phyloP scores from a whole-genome alignment of 176 grass and related monocot genomes.

The Carex cristatella region DNA sequence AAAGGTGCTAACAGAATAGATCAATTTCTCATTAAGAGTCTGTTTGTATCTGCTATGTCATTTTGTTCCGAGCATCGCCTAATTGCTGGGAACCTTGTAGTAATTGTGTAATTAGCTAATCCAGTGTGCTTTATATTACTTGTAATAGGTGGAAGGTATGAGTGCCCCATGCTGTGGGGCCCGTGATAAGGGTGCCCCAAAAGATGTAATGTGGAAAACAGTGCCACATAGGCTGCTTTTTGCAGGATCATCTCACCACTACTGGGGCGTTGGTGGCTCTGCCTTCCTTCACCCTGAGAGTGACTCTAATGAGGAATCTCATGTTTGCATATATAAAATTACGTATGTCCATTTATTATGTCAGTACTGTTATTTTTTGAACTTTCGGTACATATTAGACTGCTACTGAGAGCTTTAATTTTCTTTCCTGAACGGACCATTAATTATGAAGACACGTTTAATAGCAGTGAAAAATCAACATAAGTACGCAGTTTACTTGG shows the following conservation, averaged over 20 bases:
- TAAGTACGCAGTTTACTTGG: background rate
- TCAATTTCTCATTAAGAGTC: background rate
- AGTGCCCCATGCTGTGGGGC: constrained; percentile 58
- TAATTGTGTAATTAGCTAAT: constrained; percentile 19
- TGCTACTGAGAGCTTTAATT: background rate
- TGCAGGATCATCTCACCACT: constrained; percentile 48
- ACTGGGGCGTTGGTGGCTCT: constrained; percentile 80
- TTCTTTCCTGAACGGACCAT: background rate
- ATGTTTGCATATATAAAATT: constrained; percentile 92
- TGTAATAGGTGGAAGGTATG: constrained; percentile 73
- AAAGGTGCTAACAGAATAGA: background rate
- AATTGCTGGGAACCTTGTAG: background rate
- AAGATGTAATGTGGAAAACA: constrained; percentile 53
- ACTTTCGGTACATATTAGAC: background rate
- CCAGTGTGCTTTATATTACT: constrained; percentile 11
- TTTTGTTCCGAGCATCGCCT: background rate
- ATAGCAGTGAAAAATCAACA: background rate
- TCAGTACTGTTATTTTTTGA: too few relatives aligned
- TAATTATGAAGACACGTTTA: background rate
- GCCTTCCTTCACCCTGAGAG: constrained; percentile 79
- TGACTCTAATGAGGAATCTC: constrained; percentile 41
- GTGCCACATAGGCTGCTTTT: constrained; percentile 80
- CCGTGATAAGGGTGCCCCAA: constrained; percentile 60
- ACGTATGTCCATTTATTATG: constrained; percentile 49
- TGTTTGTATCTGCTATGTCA: constrained; percentile 2